A percentile compares a stretch with the other conserved stretches of the same genome.
These are phyloP conservation scores for Lophiotrema nucula DNA, from an alignment of 495 filamentous ascomycete species.

Conservation along the genomic window DNA sequence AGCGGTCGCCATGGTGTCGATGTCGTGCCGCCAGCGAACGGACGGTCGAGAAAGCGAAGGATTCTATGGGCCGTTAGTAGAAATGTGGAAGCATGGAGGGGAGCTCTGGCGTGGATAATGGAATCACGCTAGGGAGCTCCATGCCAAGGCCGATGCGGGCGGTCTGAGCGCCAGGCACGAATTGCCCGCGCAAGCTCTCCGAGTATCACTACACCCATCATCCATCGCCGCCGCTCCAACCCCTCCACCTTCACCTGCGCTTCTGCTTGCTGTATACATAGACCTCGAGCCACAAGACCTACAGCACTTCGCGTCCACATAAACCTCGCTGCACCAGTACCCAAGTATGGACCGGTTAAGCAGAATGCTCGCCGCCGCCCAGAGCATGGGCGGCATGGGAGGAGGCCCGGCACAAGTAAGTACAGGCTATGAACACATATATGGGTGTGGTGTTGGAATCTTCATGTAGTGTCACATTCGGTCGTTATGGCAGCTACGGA, in stretches of 20 bases:
- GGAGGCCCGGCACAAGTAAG: constrained; percentile 76
- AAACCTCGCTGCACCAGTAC: constrained; percentile 4
- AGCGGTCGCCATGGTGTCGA: background rate
- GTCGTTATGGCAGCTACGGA: no score
- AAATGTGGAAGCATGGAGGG: no score
- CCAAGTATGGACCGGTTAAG: constrained; percentile 78
- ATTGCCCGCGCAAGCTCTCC: constrained; percentile 20
- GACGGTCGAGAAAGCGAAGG: no score
- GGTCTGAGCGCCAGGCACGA: background rate
- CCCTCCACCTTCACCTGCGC: constrained; percentile 1
- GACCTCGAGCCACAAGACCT: background rate
- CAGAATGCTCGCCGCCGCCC: constrained; percentile 74
- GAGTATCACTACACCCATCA: constrained; percentile 1
- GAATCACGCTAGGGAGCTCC: no score
- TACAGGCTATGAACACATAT: no score
- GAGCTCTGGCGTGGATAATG: no score
- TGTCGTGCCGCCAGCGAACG: no score
- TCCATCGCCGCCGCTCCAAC: constrained; percentile 14
- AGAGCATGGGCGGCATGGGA: constrained; percentile 70
- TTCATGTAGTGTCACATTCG: no score
- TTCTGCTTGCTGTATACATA: background rate
- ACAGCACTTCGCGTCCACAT: background rate
- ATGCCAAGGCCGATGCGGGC: no score
- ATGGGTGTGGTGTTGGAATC: no score
- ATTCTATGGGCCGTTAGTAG: no score